phyloP scores from a whole-genome alignment of 495 filamentous ascomycete genomes.

The Aspergillus affinis region DNA sequence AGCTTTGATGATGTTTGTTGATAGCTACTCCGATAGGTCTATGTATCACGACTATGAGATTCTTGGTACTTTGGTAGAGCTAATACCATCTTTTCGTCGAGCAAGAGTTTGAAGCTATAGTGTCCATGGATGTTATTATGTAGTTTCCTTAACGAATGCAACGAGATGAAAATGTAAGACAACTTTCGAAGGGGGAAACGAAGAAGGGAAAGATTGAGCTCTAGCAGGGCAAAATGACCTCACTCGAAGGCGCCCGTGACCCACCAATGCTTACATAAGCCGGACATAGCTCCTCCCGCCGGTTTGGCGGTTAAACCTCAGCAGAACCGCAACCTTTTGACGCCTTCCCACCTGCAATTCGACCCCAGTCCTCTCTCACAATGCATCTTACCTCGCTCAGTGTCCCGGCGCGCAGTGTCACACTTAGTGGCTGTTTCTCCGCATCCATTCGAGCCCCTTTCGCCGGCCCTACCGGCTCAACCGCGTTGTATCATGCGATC shows the following conservation, averaged over 20 bases:
- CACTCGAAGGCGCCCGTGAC: neutral
- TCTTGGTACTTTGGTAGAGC: too few relatives aligned
- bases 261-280: slow-evolving; percentile 26
- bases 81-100: too few relatives aligned
- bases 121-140: too few relatives aligned
- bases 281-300: slow-evolving; percentile 3
- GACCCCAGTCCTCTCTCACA: slow-evolving; percentile 3
- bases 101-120: too few relatives aligned
- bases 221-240: slow-evolving; percentile 11
- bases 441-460: slow-evolving; percentile 23
- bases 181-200: too few relatives aligned
- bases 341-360: slow-evolving; percentile 1
- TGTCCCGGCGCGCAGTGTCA: slow-evolving; percentile 33
- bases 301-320: slow-evolving; percentile 7
- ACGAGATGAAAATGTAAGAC: too few relatives aligned
- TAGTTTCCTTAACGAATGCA: too few relatives aligned
- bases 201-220: too few relatives aligned
- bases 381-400: slow-evolving; percentile 27
- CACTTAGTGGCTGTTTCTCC: slow-evolving; percentile 28
- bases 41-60: too few relatives aligned
- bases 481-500: slow-evolving; percentile 21
- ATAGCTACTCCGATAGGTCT: too few relatives aligned
- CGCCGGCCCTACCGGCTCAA: slow-evolving; percentile 18
- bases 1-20: slow-evolving; percentile 7
- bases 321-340: too few relatives aligned